Conservation (phyloP, 495 filamentous ascomycete genomes). For the Achaetomiella virescens region DNA sequence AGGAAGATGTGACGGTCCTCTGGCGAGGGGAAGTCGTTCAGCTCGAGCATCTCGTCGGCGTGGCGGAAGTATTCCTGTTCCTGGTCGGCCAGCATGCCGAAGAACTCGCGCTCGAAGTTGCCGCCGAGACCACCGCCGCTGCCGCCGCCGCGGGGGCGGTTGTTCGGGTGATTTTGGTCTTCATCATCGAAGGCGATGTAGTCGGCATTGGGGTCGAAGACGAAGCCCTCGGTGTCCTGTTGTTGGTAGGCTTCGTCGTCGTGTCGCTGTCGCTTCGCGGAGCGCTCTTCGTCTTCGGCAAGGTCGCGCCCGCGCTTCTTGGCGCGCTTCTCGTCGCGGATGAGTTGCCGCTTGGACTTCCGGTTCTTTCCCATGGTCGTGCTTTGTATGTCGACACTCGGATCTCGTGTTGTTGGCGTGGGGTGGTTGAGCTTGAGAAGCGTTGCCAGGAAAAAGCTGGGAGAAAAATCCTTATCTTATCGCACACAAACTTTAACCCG, state of each 20-base stretch:
- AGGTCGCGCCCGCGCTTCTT: constrained; percentile 33
- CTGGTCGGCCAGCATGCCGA: constrained; percentile 79
- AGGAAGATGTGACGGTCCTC: constrained; percentile 79
- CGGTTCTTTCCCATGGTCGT: constrained; percentile 29
- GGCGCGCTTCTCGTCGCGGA: constrained; percentile 42
- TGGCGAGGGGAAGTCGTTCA: constrained; percentile 70
- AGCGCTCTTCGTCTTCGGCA: constrained; percentile 25
- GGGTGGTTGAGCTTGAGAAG: background rate
- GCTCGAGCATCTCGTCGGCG: constrained; percentile 80
- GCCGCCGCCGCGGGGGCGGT: background rate
- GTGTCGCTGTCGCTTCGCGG: constrained; percentile 35
- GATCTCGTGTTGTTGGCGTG: background rate
- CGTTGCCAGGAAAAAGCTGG: constrained; percentile 1
- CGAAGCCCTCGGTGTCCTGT: background rate
- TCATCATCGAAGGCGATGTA: constrained; percentile 28
- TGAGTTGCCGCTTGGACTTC: constrained; percentile 41
- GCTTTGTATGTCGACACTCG: background rate
- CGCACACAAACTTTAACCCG: background rate
- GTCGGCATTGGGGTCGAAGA: constrained; percentile 17
- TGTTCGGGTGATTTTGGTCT: constrained; percentile 14
- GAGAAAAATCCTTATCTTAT: constrained; percentile 16
- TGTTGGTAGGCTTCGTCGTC: constrained; percentile 14
- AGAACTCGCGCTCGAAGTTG: constrained; percentile 57
- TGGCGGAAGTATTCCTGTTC: constrained; percentile 93
- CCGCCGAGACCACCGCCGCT: no score